Percentiles rank a stretch among this genome's conserved stretches.
These are phyloP conservation scores for Ophiosphaerella herpotricha DNA, from an alignment of 2,329 filamentous ascomycete species.

Conservation along the genomic window DNA sequence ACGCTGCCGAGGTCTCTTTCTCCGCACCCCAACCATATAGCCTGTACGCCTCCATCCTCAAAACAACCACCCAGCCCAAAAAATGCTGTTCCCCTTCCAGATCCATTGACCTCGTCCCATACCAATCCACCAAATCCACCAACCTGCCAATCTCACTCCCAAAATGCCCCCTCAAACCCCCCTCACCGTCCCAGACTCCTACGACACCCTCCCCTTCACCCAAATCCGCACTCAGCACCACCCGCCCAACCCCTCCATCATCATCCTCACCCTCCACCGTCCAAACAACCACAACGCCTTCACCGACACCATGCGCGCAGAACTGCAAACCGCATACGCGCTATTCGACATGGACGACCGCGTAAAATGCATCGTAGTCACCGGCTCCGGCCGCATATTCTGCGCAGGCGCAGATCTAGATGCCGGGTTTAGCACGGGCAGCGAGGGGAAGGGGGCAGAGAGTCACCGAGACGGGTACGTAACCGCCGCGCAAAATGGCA, in stretches of 20 bases:
- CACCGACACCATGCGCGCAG: conserved; percentile 65
- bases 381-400: conserved; percentile 57
- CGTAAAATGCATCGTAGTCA: conserved; percentile 61
- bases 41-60: not conserved
- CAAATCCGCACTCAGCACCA: conserved; percentile 51
- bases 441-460: conserved; percentile 44
- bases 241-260: conserved; percentile 55
- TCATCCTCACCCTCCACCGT: conserved; percentile 68
- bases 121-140: no score
- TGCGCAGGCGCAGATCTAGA: conserved; percentile 64
- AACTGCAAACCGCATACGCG: conserved; percentile 60
- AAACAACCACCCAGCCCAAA: no score
- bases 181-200: conserved; percentile 43
- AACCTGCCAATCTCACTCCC: not conserved
- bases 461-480: conserved; percentile 61
- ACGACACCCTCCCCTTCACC: conserved; percentile 47
- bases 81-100: no score
- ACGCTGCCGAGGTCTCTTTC: not conserved
- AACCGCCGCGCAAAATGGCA: no score
- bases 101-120: no score
- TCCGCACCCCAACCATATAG: not conserved
- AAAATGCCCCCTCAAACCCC: conserved; percentile 21
- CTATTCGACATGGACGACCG: conserved; percentile 60
- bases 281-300: conserved; percentile 72
- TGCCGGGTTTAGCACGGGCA: conserved; percentile 53